phyloP scores from a whole-genome alignment of 306 rosid species.

The Acacia crassicarpa region DNA sequence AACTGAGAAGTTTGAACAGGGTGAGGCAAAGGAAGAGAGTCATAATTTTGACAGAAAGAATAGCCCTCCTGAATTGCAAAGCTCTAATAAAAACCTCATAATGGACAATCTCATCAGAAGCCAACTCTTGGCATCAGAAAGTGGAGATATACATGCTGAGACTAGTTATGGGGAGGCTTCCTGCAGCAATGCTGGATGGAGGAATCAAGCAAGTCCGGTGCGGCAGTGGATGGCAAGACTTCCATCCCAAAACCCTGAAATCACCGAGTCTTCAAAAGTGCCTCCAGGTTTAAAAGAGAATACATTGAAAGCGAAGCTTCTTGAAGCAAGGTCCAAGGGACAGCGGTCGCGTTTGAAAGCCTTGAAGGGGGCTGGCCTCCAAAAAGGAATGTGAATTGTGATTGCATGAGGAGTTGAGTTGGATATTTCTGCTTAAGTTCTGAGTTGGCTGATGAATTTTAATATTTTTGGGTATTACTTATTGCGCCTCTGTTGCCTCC shows the following conservation, averaged over 20 bases:
- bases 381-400: conserved; percentile 15
- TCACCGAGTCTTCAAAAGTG: conserved; percentile 55
- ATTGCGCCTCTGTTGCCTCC: neutral
- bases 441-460: conserved; percentile 23
- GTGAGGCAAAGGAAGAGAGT: conserved; percentile 43
- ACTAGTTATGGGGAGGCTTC: conserved; percentile 72
- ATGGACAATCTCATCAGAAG: conserved; percentile 60
- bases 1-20: conserved; percentile 42
- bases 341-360: conserved; percentile 68
- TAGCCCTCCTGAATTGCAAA: conserved; percentile 47
- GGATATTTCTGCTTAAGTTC: conserved; percentile 6
- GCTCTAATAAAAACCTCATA: conserved; percentile 46
- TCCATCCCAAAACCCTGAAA: conserved; percentile 49
- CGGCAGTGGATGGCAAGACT: conserved; percentile 72
- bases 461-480: conserved; percentile 30
- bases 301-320: conserved; percentile 86
- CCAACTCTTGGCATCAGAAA: conserved; percentile 60
- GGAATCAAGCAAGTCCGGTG: conserved; percentile 86
- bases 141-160: conserved; percentile 52
- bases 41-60: conserved; percentile 37
- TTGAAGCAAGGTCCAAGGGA: conserved; percentile 92
- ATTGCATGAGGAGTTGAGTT: neutral
- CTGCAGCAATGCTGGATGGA: conserved; percentile 93
- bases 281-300: conserved; percentile 64
- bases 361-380: conserved; percentile 53